Evolutionary conservation across 306 rosid species (phyloP).

Genomic region (Casuarina cunninghamiana): DNA sequence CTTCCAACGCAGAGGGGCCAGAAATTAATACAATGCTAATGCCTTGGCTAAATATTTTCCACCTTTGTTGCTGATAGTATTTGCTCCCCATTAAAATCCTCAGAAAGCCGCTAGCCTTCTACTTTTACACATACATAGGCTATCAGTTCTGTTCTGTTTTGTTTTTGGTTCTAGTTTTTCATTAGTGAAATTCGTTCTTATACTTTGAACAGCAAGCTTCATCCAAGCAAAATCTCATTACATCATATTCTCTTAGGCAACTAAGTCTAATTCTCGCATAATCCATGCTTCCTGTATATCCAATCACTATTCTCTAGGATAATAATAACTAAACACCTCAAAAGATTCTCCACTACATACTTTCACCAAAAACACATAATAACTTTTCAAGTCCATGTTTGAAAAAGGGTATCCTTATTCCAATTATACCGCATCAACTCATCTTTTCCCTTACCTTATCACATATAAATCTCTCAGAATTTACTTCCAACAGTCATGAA

Average conservation of each 20-base stretch:
- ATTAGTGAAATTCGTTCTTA: neutral
- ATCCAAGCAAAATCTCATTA: neutral
- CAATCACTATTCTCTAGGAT: neutral
- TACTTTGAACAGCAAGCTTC: neutral
- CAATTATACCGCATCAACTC: neutral
- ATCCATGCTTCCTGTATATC: neutral
- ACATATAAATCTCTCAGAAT: neutral
- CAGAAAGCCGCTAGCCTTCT: neutral
- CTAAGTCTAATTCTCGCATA: neutral
- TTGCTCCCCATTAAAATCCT: neutral
- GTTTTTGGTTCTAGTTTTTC: neutral
- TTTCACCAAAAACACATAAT: neutral
- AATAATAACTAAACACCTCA: neutral
- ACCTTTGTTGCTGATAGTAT: neutral
- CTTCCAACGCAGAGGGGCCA: neutral
- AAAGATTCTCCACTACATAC: neutral
- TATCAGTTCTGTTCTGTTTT: neutral
- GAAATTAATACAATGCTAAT: neutral
- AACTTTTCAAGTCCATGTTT: neutral
- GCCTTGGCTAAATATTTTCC: neutral
- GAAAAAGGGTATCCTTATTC: neutral
- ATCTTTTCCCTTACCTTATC: neutral
- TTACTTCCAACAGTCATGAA: neutral
- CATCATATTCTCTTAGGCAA: neutral
- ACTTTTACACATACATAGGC: neutral